phyloP scores from a whole-genome alignment of 768 basidiomycete species.

The Lactarius quietus region DNA sequence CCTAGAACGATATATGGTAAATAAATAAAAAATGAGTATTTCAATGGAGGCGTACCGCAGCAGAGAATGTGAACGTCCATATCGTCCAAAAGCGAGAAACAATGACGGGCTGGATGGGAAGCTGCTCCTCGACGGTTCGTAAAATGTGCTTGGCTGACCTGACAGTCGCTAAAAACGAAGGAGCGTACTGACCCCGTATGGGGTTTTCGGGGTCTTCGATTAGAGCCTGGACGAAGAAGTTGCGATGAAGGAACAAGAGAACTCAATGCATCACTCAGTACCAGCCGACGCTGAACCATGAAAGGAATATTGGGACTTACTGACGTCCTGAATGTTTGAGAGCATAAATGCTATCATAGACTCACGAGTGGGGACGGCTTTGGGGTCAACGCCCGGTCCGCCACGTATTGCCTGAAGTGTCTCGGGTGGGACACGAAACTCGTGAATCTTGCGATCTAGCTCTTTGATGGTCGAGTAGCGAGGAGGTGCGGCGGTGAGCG shows the following conservation, averaged over 20 bases:
- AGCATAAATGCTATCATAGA: conserved; percentile 42
- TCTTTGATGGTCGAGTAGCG: conserved; percentile 49
- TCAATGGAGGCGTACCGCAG: conserved; percentile 52
- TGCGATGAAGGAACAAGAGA: conserved; percentile 52
- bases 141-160: conserved; percentile 48
- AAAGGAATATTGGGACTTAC: conserved; percentile 35
- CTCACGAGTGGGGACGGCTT: conserved; percentile 27
- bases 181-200: conserved; percentile 44
- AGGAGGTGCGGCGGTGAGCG: conserved; percentile 61
- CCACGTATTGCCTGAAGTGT: conserved; percentile 36
- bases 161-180: conserved; percentile 52
- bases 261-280: conserved; percentile 34
- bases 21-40: conserved; percentile 30
- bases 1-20: too few species aligned
- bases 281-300: conserved; percentile 35
- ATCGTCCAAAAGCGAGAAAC: conserved; percentile 53
- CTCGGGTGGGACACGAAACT: conserved; percentile 53
- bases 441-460: conserved; percentile 55
- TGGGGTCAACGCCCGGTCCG: conserved; percentile 31
- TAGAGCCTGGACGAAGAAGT: conserved; percentile 56
- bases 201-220: conserved; percentile 47
- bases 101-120: conserved; percentile 42
- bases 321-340: conserved; percentile 36
- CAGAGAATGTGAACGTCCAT: conserved; percentile 55
- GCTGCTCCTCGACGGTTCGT: conserved; percentile 40